Percentiles rank a stretch among this genome's conserved stretches.
phyloP scores from a whole-genome alignment of 148 eudicot species.

The Dianthus caryophyllus region DNA sequence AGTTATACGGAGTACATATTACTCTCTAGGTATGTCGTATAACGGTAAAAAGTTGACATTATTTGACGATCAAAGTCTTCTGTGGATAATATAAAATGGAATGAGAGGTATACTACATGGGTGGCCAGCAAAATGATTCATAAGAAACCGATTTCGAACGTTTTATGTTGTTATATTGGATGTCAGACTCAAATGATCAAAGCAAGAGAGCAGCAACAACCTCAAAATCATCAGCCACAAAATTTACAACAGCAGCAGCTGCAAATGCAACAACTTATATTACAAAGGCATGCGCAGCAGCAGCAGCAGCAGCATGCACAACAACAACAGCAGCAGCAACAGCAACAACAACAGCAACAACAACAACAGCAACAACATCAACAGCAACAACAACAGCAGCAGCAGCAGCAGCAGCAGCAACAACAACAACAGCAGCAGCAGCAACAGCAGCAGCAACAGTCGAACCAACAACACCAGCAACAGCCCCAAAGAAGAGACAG shows the following conservation, averaged over 20 bases:
- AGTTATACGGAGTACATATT: neutral
- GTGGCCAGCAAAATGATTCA: neutral
- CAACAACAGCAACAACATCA: constrained; percentile 33
- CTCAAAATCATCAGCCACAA: constrained; percentile 39
- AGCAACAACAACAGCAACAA: constrained; percentile 21
- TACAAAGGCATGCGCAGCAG: constrained; percentile 63
- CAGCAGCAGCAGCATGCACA: constrained; percentile 23
- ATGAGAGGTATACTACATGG: neutral
- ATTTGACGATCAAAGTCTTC: no score
- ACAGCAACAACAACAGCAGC: constrained; percentile 40
- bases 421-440: constrained; percentile 48
- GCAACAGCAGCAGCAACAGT: constrained; percentile 46
- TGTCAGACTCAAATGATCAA: constrained; percentile 58
- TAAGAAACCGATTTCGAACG: neutral
- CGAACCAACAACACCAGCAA: constrained; percentile 46
- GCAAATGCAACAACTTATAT: constrained; percentile 48
- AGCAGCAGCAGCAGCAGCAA: constrained; percentile 45
- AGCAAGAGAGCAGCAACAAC: constrained; percentile 64
- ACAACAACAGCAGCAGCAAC: constrained; percentile 29
- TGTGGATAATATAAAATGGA: no score
- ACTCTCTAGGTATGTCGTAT: no score
- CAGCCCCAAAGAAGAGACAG: constrained; percentile 60
- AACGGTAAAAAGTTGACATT: no score
- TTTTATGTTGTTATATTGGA: constrained; percentile 4
- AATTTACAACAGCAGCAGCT: constrained; percentile 47